phyloP scores from a whole-genome alignment of 345 rosid genomes.

The Durio zibethinus region DNA sequence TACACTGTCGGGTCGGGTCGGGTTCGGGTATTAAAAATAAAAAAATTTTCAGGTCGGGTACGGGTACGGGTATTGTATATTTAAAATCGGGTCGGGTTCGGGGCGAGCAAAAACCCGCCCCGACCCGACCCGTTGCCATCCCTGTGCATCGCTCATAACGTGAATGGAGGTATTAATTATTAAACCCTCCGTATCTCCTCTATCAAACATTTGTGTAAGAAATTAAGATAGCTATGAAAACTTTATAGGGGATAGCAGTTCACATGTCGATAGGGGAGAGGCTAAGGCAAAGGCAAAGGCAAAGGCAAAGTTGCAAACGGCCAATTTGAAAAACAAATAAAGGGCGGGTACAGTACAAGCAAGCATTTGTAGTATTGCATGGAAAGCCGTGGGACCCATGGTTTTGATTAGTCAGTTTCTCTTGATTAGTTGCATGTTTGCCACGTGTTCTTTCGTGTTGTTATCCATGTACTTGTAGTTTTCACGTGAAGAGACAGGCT shows the following conservation, averaged over 20 bases:
- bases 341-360: background rate
- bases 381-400: background rate
- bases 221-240: background rate
- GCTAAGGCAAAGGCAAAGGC: background rate
- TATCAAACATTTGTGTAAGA: background rate
- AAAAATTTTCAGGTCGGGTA: no score
- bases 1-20: no score
- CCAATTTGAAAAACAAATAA: constrained; percentile 13
- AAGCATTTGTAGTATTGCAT: constrained; percentile 9
- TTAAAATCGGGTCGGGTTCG: no score
- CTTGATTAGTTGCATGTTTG: constrained; percentile 32
- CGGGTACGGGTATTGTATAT: no score
- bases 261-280: constrained; percentile 18
- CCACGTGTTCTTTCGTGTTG: constrained; percentile 19
- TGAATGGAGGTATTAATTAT: no score
- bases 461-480: background rate
- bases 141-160: no score
- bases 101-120: no score
- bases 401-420: constrained; percentile 5
- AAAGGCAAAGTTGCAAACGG: background rate
- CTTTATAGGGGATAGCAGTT: background rate
- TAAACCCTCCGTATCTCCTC: background rate
- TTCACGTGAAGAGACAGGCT: constrained; percentile 18
- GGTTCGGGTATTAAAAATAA: no score
- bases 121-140: no score